Evolutionary conservation across 2,329 filamentous ascomycete genomes (phyloP).

Genomic region (Aspergillus awamori): DNA sequence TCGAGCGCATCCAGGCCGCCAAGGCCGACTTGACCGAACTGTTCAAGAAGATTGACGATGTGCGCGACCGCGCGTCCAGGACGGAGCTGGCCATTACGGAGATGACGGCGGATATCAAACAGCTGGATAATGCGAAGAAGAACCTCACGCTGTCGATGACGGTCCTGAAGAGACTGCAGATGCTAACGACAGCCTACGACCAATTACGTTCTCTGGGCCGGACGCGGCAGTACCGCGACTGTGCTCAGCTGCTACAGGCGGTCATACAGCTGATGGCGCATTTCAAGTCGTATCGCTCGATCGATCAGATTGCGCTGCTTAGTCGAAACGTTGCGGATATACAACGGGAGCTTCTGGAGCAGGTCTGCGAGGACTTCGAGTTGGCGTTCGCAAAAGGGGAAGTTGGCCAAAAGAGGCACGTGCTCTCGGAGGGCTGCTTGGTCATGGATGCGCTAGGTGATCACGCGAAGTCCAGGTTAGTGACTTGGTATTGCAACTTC

Average conservation of each 20-base stretch:
- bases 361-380: slow-evolving; percentile 99
- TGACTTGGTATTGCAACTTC: slow-evolving; percentile 98
- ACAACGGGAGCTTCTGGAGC: slow-evolving; percentile 88
- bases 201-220: slow-evolving; percentile 83
- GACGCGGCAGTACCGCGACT: slow-evolving; percentile 90
- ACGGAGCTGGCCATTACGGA: slow-evolving; percentile 95
- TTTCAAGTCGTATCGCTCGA: slow-evolving; percentile 96
- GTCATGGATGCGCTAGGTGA: slow-evolving; percentile 96
- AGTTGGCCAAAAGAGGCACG: slow-evolving; percentile 67
- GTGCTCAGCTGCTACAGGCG: slow-evolving; percentile 88
- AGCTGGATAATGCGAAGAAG: slow-evolving; percentile 91
- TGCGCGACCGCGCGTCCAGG: slow-evolving; percentile 83
- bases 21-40: slow-evolving; percentile 86
- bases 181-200: slow-evolving; percentile 99
- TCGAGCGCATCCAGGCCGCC: slow-evolving; percentile 87
- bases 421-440: slow-evolving; percentile 82
- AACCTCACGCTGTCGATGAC: slow-evolving; percentile 98
- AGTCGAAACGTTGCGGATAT: slow-evolving; percentile 91
- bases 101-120: slow-evolving; percentile 99
- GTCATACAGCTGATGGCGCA: slow-evolving; percentile 97
- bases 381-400: slow-evolving; percentile 89
- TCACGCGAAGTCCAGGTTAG: slow-evolving; percentile 74
- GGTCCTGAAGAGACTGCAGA: slow-evolving; percentile 92
- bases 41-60: slow-evolving; percentile 92
- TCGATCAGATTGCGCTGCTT: slow-evolving; percentile 94